Evolutionary conservation across 164 flowering plant genomes (phyloP).

Genomic region (Taxillus chinensis): DNA sequence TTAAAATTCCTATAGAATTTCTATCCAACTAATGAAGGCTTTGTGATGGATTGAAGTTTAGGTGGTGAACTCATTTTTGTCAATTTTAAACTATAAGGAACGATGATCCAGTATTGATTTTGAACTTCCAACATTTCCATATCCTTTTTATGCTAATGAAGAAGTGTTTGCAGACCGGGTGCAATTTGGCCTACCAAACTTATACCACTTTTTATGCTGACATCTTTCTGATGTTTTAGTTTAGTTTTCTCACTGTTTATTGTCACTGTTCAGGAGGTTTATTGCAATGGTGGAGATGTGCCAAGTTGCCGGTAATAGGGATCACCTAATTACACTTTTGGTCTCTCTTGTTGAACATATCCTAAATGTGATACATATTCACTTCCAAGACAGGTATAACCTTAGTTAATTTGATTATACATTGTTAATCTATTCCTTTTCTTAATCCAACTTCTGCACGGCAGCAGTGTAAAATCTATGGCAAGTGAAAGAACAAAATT

Average conservation of each 20-base stretch:
- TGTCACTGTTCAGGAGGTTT: constrained; percentile 54
- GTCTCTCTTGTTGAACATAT: constrained; percentile 72
- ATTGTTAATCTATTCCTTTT: neutral
- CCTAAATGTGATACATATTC: constrained; percentile 60
- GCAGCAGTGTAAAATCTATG: constrained; percentile 23
- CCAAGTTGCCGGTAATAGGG: constrained; percentile 60
- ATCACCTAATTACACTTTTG: constrained; percentile 53
- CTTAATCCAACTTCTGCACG: constrained; percentile 3
- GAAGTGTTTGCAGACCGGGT: neutral
- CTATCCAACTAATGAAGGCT: too few relatives aligned
- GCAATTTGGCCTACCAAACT: neutral
- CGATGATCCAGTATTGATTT: too few relatives aligned
- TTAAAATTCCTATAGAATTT: too few relatives aligned
- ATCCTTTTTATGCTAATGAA: too few relatives aligned
- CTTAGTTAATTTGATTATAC: neutral
- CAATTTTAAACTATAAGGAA: too few relatives aligned
- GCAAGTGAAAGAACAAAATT: constrained; percentile 14
- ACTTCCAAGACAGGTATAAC: constrained; percentile 67
- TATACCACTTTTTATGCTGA: neutral
- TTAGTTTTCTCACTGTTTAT: neutral
- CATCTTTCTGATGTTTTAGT: too few relatives aligned
- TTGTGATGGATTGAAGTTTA: too few relatives aligned
- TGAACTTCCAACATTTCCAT: too few relatives aligned
- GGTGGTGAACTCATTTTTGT: too few relatives aligned
- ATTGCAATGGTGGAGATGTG: constrained; percentile 95